Evolutionary conservation across 768 basidiomycete species (phyloP).

Genomic region (Amyloporia xantha): DNA sequence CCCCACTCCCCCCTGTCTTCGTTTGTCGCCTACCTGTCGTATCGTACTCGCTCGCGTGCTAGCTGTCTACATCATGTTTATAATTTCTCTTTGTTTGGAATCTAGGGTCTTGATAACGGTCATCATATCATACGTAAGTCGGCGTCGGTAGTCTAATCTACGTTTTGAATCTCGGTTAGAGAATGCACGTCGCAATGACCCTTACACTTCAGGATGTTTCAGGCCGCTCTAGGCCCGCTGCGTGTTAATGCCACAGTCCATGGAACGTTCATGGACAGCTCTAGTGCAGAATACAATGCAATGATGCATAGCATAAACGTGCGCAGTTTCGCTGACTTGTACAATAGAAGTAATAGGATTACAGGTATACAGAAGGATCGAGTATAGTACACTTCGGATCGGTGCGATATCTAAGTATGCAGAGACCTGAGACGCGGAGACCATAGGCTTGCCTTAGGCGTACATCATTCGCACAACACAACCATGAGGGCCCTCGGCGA

Average conservation of each 20-base stretch:
- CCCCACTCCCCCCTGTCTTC: conserved; percentile 9
- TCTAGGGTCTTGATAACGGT: conserved; percentile 15
- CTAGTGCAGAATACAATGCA: too few relatives aligned
- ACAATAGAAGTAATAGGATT: too few relatives aligned
- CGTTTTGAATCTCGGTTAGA: neutral
- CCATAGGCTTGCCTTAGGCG: too few relatives aligned
- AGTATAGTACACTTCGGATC: too few relatives aligned
- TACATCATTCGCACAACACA: too few relatives aligned
- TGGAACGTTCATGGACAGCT: too few relatives aligned
- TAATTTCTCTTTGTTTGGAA: conserved; percentile 14
- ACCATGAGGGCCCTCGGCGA: too few relatives aligned
- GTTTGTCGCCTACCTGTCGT: conserved; percentile 7
- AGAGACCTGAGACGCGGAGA: too few relatives aligned
- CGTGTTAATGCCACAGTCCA: neutral
- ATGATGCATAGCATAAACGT: too few relatives aligned
- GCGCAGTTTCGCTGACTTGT: too few relatives aligned
- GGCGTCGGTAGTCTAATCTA: neutral
- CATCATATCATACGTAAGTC: conserved; percentile 2
- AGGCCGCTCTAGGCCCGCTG: neutral
- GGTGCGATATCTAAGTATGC: too few relatives aligned
- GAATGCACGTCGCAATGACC: neutral
- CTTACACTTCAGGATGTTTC: neutral
- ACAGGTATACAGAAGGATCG: too few relatives aligned
- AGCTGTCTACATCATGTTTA: conserved; percentile 2
- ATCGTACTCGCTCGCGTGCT: conserved; percentile 14